Conservation (phyloP, 108 stramenopile genomes). For the Nitzschia putrida region DNA sequence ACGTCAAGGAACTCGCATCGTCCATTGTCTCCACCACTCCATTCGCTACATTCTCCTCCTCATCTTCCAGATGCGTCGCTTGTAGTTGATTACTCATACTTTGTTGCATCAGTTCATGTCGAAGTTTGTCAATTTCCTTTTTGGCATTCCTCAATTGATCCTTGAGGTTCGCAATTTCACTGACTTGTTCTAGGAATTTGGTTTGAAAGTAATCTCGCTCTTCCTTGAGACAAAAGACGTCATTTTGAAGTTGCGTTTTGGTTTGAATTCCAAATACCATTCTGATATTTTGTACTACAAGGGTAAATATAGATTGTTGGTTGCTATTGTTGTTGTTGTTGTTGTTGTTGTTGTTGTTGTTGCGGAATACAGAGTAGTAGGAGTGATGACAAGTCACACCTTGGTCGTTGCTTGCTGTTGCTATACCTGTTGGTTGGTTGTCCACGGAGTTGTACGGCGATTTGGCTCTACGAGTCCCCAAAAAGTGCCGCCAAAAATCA, state of each 20-base stretch:
- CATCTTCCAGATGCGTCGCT: background rate
- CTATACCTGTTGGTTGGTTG: too few species aligned
- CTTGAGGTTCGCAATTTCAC: conserved; percentile 36
- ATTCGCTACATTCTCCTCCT: background rate
- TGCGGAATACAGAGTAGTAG: too few species aligned
- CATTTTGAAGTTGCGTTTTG: conserved; percentile 34
- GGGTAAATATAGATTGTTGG: background rate
- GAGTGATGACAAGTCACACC: too few species aligned
- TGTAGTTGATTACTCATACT: background rate
- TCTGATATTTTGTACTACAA: background rate
- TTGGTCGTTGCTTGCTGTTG: too few species aligned
- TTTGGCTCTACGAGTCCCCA: too few species aligned
- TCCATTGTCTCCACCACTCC: background rate
- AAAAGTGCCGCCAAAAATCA: too few species aligned
- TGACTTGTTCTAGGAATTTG: conserved; percentile 48
- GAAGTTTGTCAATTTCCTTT: conserved; percentile 37
- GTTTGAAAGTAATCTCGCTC: conserved; percentile 51
- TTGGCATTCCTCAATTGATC: conserved; percentile 34
- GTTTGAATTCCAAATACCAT: conserved; percentile 26
- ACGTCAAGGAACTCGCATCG: background rate
- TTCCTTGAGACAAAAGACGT: conserved; percentile 50
- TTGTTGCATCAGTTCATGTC: conserved; percentile 28
- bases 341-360: too few species aligned
- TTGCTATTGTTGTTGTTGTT: background rate
- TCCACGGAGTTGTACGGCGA: too few species aligned